Conservation (phyloP, 2,329 filamentous ascomycete genomes). For the Diaporthe sp. region DNA sequence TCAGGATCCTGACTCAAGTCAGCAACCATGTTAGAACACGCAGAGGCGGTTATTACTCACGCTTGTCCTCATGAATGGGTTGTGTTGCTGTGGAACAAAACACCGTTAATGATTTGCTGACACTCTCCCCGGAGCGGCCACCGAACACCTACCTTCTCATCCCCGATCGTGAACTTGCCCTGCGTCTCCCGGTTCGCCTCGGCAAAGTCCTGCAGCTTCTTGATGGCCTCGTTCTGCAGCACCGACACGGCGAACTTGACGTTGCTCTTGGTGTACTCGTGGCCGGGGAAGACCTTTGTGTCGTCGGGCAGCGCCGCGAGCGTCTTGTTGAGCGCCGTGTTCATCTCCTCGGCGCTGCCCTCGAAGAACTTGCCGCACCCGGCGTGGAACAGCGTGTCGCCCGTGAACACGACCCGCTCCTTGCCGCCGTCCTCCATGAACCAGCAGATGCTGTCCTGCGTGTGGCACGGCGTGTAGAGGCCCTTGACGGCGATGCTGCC, state of each 20-base stretch:
- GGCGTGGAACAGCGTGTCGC: slow-evolving; percentile 95
- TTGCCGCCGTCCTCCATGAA: slow-evolving; percentile 84
- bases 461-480: slow-evolving; percentile 97
- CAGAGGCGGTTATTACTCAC: slow-evolving; percentile 57
- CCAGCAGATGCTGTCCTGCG: slow-evolving; percentile 98
- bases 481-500: slow-evolving; percentile 86
- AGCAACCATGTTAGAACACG: slow-evolving; percentile 6
- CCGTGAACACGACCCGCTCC: slow-evolving; percentile 86
- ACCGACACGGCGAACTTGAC: slow-evolving; percentile 88
- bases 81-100: slow-evolving; percentile 73
- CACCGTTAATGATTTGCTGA: slow-evolving; percentile 2
- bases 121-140: background rate
- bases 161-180: slow-evolving; percentile 94
- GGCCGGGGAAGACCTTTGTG: slow-evolving; percentile 92
- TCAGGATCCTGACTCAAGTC: slow-evolving; percentile 72
- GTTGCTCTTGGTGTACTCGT: slow-evolving; percentile 98
- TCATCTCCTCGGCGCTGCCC: slow-evolving; percentile 89
- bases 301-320: slow-evolving; percentile 86
- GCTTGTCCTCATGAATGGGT: slow-evolving; percentile 93
- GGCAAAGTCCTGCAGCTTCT: slow-evolving; percentile 81
- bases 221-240: slow-evolving; percentile 77
- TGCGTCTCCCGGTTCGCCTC: slow-evolving; percentile 87
- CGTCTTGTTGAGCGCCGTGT: slow-evolving; percentile 89
- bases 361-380: slow-evolving; percentile 98
- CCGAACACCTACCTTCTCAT: slow-evolving; percentile 83